Conservation (phyloP, 805 yeast species). For the Metschnikowia lunata region DNA sequence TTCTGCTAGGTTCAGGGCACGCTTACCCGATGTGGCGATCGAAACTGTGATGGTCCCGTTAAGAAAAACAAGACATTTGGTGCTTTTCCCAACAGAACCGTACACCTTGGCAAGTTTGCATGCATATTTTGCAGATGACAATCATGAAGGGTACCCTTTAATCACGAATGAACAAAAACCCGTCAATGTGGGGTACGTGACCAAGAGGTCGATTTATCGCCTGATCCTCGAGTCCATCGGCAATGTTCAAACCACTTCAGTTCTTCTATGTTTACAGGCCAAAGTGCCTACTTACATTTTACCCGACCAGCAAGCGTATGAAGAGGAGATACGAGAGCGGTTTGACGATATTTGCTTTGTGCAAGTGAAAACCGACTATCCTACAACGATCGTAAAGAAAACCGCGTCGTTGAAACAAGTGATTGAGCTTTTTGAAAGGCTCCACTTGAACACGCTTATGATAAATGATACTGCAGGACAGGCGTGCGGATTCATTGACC, state of each 20-base stretch:
- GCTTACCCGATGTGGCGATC: constrained; percentile 31
- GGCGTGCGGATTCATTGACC: constrained; percentile 37
- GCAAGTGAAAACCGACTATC: constrained; percentile 10
- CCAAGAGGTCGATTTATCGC: constrained; percentile 24
- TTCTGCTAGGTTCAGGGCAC: constrained; percentile 24
- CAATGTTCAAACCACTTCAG: constrained; percentile 11
- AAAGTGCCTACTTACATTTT: constrained; percentile 7
- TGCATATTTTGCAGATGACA: constrained; percentile 25
- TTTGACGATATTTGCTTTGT: constrained; percentile 5
- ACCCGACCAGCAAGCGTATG: constrained; percentile 5
- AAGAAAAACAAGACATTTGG: constrained; percentile 24
- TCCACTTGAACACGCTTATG: constrained; percentile 33
- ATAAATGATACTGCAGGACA: constrained; percentile 19
- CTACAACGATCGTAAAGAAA: constrained; percentile 27
- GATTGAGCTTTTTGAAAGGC: constrained; percentile 36
- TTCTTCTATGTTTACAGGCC: constrained; percentile 10
- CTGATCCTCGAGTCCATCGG: constrained; percentile 14
- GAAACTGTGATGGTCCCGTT: constrained; percentile 30
- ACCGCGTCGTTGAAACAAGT: constrained; percentile 29
- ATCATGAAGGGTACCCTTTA: constrained; percentile 42
- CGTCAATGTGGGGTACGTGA: constrained; percentile 31
- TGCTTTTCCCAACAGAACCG: constrained; percentile 24
- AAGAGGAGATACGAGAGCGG: not conserved
- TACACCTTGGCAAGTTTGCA: constrained; percentile 21
- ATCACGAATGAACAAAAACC: constrained; percentile 25